Evolutionary conservation across 1,139 yeast genomes (phyloP), one percentile per base, ranked within the genome.

Genomic region (Meyerozyma sp.): DNA sequence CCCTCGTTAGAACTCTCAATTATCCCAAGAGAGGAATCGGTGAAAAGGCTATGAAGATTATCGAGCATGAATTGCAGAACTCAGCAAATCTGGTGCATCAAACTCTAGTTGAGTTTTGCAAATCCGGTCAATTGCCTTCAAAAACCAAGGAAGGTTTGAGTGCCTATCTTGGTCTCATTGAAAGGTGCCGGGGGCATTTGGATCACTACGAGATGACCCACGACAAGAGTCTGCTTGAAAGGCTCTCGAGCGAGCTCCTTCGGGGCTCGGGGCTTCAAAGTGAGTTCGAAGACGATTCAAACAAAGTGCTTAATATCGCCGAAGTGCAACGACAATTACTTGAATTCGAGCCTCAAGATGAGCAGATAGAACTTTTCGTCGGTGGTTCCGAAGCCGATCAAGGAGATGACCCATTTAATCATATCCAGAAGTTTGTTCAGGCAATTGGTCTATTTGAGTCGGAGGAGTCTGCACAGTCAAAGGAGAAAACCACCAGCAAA

Each of bases 1-100:
- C 95, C 0, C 66, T 79, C 32, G 49, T 77, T 23, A 65, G 88
- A 34, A 73, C 84, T 0, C 53, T 90, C 30, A 75, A 76, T 40
- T 70, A 68, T 42, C 93, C 93, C 0, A 71, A 81, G 30, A 65
- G 84, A 44, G 93, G 95, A 0, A 59, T 89, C n/a, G 97, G 97
- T 0, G 73, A 70, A 2, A 76, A 76, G 41, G 66, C 83, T 0
- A 49, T 82, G 7, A 68, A 68, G 1, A 61, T 57, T 10, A 59
- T 82, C 8, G 74, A 66, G 41, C 29, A 36, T 18, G 42, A 42
- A 39, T 34, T 48, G 14, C 44, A 41, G 30, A 8, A 40, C 13
- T 11, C 25, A 11, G n/a, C 14, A 13, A 32, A 13, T 13, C 37
- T 34, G 37, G 26, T 34, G 1, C 26, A 34, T 21, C 37, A 34